A percentile compares a stretch with the other conserved stretches of the same genome.
phyloP scores from a whole-genome alignment of 257 asterid species.

The Coffea canephora region DNA sequence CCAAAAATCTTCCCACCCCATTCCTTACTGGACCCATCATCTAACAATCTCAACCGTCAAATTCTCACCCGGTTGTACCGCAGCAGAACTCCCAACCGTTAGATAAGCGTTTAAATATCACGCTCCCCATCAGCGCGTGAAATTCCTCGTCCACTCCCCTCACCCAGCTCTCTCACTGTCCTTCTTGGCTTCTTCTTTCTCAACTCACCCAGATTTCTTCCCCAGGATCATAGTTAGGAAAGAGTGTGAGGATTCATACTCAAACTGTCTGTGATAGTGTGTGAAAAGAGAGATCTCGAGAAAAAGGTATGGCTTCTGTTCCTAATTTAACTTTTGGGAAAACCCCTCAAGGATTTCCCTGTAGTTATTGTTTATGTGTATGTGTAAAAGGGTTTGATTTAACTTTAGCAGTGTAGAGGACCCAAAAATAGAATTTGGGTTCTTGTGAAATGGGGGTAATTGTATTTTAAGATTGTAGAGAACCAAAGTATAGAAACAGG shows the following conservation, averaged over 20 bases:
- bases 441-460: background rate
- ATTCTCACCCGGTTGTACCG: background rate
- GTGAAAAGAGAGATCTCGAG: slow-evolving; percentile 3
- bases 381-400: background rate
- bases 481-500: background rate
- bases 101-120: slow-evolving; percentile 16
- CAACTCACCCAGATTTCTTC: slow-evolving; percentile 12
- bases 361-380: background rate
- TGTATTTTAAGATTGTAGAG: background rate
- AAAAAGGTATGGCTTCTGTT: slow-evolving; percentile 7
- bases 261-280: slow-evolving; percentile 10
- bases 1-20: background rate
- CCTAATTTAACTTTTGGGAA: background rate
- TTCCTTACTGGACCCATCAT: background rate
- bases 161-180: slow-evolving; percentile 16
- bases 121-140: slow-evolving; percentile 23
- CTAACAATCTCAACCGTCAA: slow-evolving; percentile 25
- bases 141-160: slow-evolving; percentile 2
- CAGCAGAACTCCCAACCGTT: slow-evolving; percentile 7
- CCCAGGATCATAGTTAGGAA: slow-evolving; percentile 3
- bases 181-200: background rate
- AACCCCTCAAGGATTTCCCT: background rate
- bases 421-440: background rate
- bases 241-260: slow-evolving; percentile 6
- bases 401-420: background rate